Evolutionary conservation across 2,329 filamentous ascomycete genomes (phyloP).

Genomic region (Colletotrichum musae): DNA sequence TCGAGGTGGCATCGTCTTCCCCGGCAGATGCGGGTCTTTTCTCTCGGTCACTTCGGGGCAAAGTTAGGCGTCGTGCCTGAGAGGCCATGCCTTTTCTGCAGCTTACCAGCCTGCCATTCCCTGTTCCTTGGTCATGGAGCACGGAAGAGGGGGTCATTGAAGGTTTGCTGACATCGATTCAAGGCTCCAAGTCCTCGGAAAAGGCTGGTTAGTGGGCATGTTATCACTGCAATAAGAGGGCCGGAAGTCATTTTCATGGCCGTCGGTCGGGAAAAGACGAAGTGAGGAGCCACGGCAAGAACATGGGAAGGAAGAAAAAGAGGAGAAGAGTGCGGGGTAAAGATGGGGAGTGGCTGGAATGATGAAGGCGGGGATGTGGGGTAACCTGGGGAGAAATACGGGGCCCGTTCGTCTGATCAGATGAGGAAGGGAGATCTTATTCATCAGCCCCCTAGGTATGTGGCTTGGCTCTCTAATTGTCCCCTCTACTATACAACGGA

Average conservation of each 20-base stretch:
- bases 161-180: background rate
- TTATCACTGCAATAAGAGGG: background rate
- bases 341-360: background rate
- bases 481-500: too few species aligned
- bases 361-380: slow-evolving; percentile 13
- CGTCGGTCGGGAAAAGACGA: background rate
- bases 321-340: slow-evolving; percentile 22
- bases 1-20: slow-evolving; percentile 8
- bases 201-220: background rate
- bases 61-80: slow-evolving; percentile 22
- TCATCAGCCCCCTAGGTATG: too few species aligned
- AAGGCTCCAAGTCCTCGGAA: background rate
- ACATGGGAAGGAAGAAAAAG: background rate
- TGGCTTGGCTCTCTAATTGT: too few species aligned
- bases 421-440: too few species aligned
- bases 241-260: background rate
- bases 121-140: too few species aligned
- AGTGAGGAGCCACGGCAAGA: too few species aligned
- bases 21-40: slow-evolving; percentile 14
- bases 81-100: slow-evolving; percentile 11
- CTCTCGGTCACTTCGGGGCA: slow-evolving; percentile 36
- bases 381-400: slow-evolving; percentile 27
- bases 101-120: background rate
- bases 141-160: background rate
- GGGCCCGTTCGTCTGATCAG: slow-evolving; percentile 2